Conservation (phyloP, 2,329 filamentous ascomycete species). For the Thelonectria discophora region DNA sequence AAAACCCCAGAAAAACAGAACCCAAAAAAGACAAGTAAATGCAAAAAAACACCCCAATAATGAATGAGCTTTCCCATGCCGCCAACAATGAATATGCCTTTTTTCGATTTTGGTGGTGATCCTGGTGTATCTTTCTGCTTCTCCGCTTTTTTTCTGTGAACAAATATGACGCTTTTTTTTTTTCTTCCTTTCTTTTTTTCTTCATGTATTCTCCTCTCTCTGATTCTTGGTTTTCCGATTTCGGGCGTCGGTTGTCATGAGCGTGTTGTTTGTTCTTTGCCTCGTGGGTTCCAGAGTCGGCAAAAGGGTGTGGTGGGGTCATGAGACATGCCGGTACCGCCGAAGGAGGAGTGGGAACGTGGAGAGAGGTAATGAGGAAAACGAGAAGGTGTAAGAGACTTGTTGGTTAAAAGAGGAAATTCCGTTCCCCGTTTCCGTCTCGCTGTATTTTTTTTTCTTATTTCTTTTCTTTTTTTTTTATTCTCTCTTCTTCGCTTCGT, state of each 20-base stretch:
- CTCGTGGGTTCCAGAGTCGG: conserved; percentile 20
- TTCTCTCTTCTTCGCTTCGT: conserved; percentile 11
- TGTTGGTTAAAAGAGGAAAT: no score
- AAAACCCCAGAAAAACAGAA: no score
- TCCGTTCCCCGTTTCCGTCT: no score
- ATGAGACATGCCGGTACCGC: conserved; percentile 15
- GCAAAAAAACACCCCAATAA: neutral
- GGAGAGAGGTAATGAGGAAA: neutral
- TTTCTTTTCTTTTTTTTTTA: conserved; percentile 5
- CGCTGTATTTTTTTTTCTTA: neutral
- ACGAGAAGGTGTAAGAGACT: neutral
- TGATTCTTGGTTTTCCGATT: conserved; percentile 30
- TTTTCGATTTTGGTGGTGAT: conserved; percentile 21
- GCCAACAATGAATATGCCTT: conserved; percentile 29
- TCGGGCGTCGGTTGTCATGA: conserved; percentile 31
- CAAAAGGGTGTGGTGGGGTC: conserved; percentile 27
- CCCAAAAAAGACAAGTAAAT: no score
- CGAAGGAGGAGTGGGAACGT: conserved; percentile 19
- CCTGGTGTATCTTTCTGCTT: neutral
- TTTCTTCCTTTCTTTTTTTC: conserved; percentile 24
- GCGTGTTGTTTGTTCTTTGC: conserved; percentile 15
- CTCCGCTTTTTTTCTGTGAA: neutral
- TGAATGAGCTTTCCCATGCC: conserved; percentile 23
- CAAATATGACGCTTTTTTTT: conserved; percentile 11
- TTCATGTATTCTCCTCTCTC: conserved; percentile 24